Base-by-base conservation (phyloP, 352 stramenopile species). In the Globisporangium carolinianum region DNA sequence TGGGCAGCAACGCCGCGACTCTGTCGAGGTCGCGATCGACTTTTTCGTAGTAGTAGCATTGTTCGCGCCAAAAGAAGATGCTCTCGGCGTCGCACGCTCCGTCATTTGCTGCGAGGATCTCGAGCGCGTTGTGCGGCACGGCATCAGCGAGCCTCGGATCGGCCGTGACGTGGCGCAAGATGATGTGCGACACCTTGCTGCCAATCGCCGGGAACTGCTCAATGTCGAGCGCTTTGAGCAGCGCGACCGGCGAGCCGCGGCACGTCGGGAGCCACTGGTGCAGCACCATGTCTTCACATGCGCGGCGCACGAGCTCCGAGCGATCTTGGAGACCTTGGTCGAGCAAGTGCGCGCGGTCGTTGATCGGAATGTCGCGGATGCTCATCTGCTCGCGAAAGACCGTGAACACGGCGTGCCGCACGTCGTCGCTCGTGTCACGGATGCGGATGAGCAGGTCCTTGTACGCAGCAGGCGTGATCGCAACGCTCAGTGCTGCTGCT, bases 21-120 rank as follows among this genome's bases (percentile, higher is more conserved):
- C 85, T 82, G 38, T 88, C 75, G 5, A 73, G 58, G 37, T 87
- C 69, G 4, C 79, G 75, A 46, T 87, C 71, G 10, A 87, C 71
- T 18, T 76, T 73, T 50, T 84, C 75, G 52, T 86, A 88, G 59
- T 86, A 89, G 24, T 77, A 64, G 56, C 83, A 93, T 56, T 93
- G 80, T 57, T 93, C 79, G 58, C 71, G 75, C 83, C 83, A 93
- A 50, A 89, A 91, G 55, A 90, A 93, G 6, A 88, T 72, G 32
- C 71, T 83, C 39, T 83, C 75, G 0, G 73, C 70, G 50, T 76
- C 74, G 41, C 75, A 71, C 0, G 60, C 65, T 4, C 76, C 75
- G 49, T 65, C 72, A 55, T 73, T 73, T 51, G 66, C 46, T 11
- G 62, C 68, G 58, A 84, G 42, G 17, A 86, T 65, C 38, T 78